Evolutionary conservation across 202 grass and related monocot species (phyloP).

Genomic region (Dendrocalamus latiflorus): DNA sequence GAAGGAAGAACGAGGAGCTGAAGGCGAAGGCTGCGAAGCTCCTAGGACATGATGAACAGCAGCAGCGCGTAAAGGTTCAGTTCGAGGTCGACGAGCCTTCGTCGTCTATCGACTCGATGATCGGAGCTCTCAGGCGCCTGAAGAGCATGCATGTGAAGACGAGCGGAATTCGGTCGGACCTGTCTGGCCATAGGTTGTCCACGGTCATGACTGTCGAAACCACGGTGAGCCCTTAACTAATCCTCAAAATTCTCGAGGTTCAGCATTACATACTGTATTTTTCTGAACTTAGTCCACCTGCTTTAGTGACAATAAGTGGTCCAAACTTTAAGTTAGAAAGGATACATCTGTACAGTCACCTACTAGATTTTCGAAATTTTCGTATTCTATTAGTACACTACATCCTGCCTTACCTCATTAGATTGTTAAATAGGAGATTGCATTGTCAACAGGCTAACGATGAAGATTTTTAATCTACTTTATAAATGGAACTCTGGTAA

Average conservation of each 20-base stretch:
- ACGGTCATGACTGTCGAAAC: slow-evolving; percentile 67
- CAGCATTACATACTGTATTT: not conserved
- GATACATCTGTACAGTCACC: not conserved
- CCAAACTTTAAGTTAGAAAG: not conserved
- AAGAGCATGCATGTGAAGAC: slow-evolving; percentile 66
- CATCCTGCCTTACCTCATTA: not conserved
- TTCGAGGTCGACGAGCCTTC: slow-evolving; percentile 56
- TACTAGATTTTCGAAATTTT: not conserved
- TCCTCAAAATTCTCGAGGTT: not conserved
- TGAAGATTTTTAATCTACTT: not conserved
- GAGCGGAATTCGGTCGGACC: slow-evolving; percentile 34
- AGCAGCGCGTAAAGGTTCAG: slow-evolving; percentile 42
- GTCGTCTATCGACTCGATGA: slow-evolving; percentile 67
- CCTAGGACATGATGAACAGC: slow-evolving; percentile 40
- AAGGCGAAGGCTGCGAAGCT: slow-evolving; percentile 35
- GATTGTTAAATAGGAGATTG: not conserved
- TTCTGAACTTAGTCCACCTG: not conserved
- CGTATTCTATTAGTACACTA: not conserved
- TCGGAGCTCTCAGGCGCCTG: slow-evolving; percentile 54
- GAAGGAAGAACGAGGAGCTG: slow-evolving; percentile 57
- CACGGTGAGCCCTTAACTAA: slow-evolving; percentile 36
- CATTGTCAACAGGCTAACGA: not conserved
- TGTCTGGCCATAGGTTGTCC: slow-evolving; percentile 38
- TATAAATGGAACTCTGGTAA: not conserved
- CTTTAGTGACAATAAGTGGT: not conserved